phyloP scores from a whole-genome alignment of 306 rosid genomes.

The Arachis hypogaea region DNA sequence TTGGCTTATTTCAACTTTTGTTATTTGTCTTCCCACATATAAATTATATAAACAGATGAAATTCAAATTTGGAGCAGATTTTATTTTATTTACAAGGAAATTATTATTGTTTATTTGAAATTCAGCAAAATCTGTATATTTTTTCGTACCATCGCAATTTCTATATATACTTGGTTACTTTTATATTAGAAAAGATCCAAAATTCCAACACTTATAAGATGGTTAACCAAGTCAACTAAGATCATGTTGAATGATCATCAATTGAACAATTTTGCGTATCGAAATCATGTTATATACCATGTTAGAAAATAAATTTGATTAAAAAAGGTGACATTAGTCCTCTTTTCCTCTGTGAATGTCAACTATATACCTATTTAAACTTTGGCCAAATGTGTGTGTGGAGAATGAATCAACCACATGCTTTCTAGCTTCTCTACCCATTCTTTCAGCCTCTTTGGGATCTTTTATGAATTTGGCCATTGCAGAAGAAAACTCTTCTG shows the following conservation, averaged over 20 bases:
- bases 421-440: conserved; percentile 78
- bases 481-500: conserved; percentile 66
- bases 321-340: conserved; percentile 47
- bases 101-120: no score
- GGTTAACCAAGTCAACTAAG: conserved; percentile 17
- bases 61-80: no score
- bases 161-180: no score
- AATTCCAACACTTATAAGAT: neutral
- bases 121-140: no score
- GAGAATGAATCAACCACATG: conserved; percentile 82
- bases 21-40: no score
- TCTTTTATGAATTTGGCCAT: conserved; percentile 68
- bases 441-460: conserved; percentile 57
- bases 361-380: conserved; percentile 61
- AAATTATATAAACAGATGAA: no score
- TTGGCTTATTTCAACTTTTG: no score
- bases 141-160: no score
- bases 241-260: conserved; percentile 5
- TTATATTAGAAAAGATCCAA: no score
- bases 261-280: conserved; percentile 2
- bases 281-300: conserved; percentile 3
- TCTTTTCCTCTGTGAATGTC: conserved; percentile 60
- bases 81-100: no score
- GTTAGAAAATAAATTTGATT: conserved; percentile 1
- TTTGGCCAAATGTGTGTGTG: conserved; percentile 67